Evolutionary conservation across 2,329 filamentous ascomycete genomes (phyloP).

Genomic region (Fusarium bactridioides): DNA sequence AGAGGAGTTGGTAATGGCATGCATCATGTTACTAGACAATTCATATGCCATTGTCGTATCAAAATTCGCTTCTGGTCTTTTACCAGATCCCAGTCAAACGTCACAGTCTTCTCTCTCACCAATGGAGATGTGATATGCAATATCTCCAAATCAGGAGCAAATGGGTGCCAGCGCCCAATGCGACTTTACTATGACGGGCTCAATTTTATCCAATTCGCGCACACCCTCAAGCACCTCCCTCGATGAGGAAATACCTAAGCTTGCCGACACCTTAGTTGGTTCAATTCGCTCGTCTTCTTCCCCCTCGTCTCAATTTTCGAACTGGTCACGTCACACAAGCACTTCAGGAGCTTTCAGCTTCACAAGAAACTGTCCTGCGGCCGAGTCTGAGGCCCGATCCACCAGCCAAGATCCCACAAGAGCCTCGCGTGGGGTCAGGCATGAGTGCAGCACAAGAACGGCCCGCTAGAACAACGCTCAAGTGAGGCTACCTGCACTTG

Average conservation of each 20-base stretch:
- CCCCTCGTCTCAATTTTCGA: conserved; percentile 22
- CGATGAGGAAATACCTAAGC: conserved; percentile 22
- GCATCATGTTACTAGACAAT: background rate
- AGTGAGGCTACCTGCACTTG: conserved; percentile 40
- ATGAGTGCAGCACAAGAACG: conserved; percentile 39
- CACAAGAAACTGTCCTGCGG: conserved; percentile 22
- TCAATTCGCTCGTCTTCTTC: conserved; percentile 7
- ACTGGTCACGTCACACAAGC: conserved; percentile 27
- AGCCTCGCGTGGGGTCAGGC: conserved; percentile 41
- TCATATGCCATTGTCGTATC: conserved; percentile 23
- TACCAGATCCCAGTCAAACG: background rate
- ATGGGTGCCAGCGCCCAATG: conserved; percentile 24
- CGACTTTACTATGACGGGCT: conserved; percentile 13
- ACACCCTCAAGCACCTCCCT: conserved; percentile 25
- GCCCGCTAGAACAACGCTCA: conserved; percentile 14
- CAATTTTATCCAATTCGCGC: conserved; percentile 14
- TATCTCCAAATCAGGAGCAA: background rate
- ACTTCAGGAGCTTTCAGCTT: conserved; percentile 15
- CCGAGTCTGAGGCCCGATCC: conserved; percentile 30
- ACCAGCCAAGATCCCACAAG: conserved; percentile 22
- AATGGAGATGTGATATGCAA: conserved; percentile 8
- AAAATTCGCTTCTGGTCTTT: background rate
- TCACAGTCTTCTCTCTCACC: conserved; percentile 15
- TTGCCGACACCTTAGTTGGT: conserved; percentile 5
- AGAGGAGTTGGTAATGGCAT: background rate